Conservation (phyloP, 768 basidiomycete genomes). For the Tulasnella sp. region DNA sequence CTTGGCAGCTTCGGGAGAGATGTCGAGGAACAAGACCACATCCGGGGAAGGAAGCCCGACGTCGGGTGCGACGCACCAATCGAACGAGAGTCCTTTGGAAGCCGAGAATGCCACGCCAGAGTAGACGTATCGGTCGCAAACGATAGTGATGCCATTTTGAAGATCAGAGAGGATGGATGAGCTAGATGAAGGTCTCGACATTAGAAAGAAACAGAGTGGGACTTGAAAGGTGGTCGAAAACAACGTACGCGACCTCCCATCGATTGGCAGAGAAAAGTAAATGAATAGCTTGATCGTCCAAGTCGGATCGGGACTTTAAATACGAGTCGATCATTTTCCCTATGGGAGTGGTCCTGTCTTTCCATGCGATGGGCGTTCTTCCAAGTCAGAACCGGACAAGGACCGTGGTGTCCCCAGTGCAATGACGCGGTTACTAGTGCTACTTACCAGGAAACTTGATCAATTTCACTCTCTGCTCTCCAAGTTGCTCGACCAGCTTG, state of each 20-base stretch:
- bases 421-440: background rate
- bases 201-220: background rate
- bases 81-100: slow-evolving; percentile 48
- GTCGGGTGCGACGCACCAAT: slow-evolving; percentile 84
- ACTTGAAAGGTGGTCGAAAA: background rate
- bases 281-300: slow-evolving; percentile 88
- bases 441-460: slow-evolving; percentile 85
- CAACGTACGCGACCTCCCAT: slow-evolving; percentile 81
- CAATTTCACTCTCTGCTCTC: slow-evolving; percentile 43
- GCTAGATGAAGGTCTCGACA: slow-evolving; percentile 32
- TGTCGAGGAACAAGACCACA: slow-evolving; percentile 76
- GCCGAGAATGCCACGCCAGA: slow-evolving; percentile 82
- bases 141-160: slow-evolving; percentile 54
- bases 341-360: slow-evolving; percentile 85
- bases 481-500: slow-evolving; percentile 38
- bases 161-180: slow-evolving; percentile 55
- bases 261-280: slow-evolving; percentile 94
- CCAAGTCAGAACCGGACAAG: background rate
- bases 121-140: slow-evolving; percentile 94
- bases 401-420: background rate
- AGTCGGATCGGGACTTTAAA: slow-evolving; percentile 69
- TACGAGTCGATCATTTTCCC: slow-evolving; percentile 93
- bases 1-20: slow-evolving; percentile 60
- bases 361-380: background rate
- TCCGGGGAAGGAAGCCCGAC: slow-evolving; percentile 84